These are phyloP conservation scores for Aspergillus uvarum DNA, from an alignment of 2,329 filamentous ascomycete genomes.

Conservation along the genomic window DNA sequence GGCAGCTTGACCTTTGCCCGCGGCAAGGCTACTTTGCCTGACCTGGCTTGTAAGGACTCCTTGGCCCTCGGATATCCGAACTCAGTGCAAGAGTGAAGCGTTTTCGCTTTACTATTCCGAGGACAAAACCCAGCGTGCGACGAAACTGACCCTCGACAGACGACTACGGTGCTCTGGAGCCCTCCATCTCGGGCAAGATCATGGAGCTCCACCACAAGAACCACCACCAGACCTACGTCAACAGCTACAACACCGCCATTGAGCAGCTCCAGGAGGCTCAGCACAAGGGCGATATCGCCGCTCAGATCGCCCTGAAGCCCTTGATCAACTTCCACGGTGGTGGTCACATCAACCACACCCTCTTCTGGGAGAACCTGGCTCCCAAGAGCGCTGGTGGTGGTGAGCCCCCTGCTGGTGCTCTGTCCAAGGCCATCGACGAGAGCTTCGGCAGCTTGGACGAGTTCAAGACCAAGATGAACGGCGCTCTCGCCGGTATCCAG, in stretches of 20 bases:
- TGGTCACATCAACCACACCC: conserved; percentile 63
- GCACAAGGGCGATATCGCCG: conserved; percentile 53
- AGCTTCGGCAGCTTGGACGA: conserved; percentile 59
- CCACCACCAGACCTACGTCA: conserved; percentile 93
- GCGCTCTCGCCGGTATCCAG: conserved; percentile 64
- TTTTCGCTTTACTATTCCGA: neutral
- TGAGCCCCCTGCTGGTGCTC: conserved; percentile 59
- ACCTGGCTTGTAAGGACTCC: conserved; percentile 68
- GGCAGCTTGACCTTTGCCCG: conserved; percentile 73
- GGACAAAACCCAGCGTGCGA: neutral
- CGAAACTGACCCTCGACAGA: conserved; percentile 54
- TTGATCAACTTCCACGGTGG: conserved; percentile 66
- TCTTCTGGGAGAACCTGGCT: conserved; percentile 68
- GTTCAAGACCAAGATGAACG: conserved; percentile 64
- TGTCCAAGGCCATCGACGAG: conserved; percentile 59
- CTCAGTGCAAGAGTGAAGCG: neutral
- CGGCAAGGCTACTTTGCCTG: conserved; percentile 89
- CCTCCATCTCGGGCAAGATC: conserved; percentile 79
- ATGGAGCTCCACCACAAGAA: conserved; percentile 96
- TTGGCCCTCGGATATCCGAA: neutral
- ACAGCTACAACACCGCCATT: conserved; percentile 76
- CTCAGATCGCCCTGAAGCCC: conserved; percentile 60
- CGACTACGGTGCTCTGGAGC: conserved; percentile 94
- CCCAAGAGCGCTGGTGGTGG: conserved; percentile 62
- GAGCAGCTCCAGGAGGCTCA: conserved; percentile 67